phyloP scores from a whole-genome alignment of 2,329 filamentous ascomycete genomes.

The Elsinoe arachidis region DNA sequence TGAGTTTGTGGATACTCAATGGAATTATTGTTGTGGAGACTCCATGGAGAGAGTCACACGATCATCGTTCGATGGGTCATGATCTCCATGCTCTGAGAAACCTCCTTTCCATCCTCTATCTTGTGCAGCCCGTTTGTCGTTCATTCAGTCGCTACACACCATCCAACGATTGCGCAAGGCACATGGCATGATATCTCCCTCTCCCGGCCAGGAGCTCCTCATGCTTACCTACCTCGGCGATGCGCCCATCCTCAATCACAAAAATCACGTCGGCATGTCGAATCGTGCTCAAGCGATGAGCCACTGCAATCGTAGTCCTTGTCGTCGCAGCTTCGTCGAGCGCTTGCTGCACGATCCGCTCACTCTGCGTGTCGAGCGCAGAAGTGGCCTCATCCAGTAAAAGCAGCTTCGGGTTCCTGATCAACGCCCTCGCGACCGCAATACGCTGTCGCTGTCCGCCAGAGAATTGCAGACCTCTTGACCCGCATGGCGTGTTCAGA shows the following conservation, averaged over 20 bases:
- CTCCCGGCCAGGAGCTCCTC: slow-evolving; percentile 30
- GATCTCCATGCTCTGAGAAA: too few species aligned
- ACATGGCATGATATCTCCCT: slow-evolving; percentile 39
- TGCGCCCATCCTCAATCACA: slow-evolving; percentile 31
- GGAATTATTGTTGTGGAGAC: too few species aligned
- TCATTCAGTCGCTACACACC: too few species aligned
- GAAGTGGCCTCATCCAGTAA: slow-evolving; percentile 53
- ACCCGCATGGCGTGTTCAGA: slow-evolving; percentile 41
- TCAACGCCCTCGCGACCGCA: slow-evolving; percentile 46
- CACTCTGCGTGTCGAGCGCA: slow-evolving; percentile 56
- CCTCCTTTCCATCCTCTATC: too few species aligned
- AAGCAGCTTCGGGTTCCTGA: slow-evolving; percentile 44
- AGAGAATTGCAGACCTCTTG: slow-evolving; percentile 41
- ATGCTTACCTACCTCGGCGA: slow-evolving; percentile 34
- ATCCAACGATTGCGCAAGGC: slow-evolving; percentile 35
- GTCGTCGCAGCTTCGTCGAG: slow-evolving; percentile 48
- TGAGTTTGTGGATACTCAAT: too few species aligned
- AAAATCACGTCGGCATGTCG: slow-evolving; percentile 33
- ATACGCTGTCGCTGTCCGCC: slow-evolving; percentile 51
- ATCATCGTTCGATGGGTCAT: too few species aligned
- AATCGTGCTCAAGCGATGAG: slow-evolving; percentile 34
- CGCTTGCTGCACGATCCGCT: slow-evolving; percentile 58
- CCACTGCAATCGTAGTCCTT: slow-evolving; percentile 35
- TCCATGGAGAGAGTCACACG: too few species aligned
- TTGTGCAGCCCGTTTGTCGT: too few species aligned